A percentile compares a stretch with the other conserved stretches of the same genome.
Conservation (phyloP, 768 basidiomycete species). For the Termitomyces sp. region DNA sequence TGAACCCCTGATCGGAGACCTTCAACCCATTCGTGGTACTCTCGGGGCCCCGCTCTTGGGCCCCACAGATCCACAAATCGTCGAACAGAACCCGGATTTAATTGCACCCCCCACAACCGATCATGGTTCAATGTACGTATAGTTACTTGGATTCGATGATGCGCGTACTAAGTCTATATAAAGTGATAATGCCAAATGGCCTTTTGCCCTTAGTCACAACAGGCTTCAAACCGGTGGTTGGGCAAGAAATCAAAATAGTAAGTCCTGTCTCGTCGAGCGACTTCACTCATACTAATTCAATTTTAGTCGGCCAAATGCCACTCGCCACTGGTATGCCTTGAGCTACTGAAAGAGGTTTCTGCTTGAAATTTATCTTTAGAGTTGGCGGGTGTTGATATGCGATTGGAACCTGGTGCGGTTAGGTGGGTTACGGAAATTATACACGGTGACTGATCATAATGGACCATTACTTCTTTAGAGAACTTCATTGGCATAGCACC, state of each 20-base stretch:
- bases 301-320: constrained; percentile 39
- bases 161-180: not conserved
- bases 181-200: constrained; percentile 51
- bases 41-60: constrained; percentile 38
- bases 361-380: constrained; percentile 9
- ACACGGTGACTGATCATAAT: not conserved
- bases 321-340: constrained; percentile 34
- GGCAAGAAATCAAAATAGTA: constrained; percentile 52
- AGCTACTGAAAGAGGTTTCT: not conserved
- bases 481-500: constrained; percentile 51
- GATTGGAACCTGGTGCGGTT: constrained; percentile 42
- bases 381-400: constrained; percentile 49
- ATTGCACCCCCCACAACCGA: constrained; percentile 42
- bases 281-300: not conserved
- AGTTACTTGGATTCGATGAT: not conserved
- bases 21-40: constrained; percentile 30
- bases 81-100: constrained; percentile 36
- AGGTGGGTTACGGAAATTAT: constrained; percentile 21
- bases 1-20: constrained; percentile 22
- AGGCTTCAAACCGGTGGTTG: constrained; percentile 55
- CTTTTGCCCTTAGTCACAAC: constrained; percentile 49
- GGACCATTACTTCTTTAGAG: constrained; percentile 20
- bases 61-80: constrained; percentile 33
- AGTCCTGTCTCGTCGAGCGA: constrained; percentile 2
- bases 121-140: constrained; percentile 33